Evolutionary conservation across 1,284 basidiomycete species (phyloP), one percentile per base, ranked within the genome.

Genomic region (Pascua guehoae): DNA sequence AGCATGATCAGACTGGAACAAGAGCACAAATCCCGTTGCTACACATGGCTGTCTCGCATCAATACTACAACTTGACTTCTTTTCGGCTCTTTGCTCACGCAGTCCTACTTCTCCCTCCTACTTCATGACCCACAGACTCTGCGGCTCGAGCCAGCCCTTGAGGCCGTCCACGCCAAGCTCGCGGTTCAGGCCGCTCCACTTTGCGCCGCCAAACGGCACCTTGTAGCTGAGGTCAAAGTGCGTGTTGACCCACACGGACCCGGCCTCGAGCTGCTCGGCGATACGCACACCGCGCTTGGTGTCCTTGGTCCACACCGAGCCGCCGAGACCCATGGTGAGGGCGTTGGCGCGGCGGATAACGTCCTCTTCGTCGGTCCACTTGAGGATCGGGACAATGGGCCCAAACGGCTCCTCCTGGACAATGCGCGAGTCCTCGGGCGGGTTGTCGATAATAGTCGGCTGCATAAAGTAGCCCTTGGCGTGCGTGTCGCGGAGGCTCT

Each of bases 311-410:
- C 85, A 96, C 80, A 96, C 92, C 76, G 94, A 94, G 14, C 70
- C 92, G 8, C 93, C 93, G 18, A 98, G 82, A 1, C 95, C 95
- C 47, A 91, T 86, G 39, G 89, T 84, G 2, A 87, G 82, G 64
- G 85, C 79, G 76, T 98, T 98, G 40, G 94, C 94, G 54, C 88
- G 78, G 66, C 82, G 82, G 54, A 98, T 80, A 2, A 94, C 93
- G 72, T 98, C 89, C 49, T 92, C 91, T 77, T 98, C 95, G 0
- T 88, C 89, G 70, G 89, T 86, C 75, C 98, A 98, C 69, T 86
- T 88, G 74, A 80, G 79, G 11, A 82, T 62, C 38, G 77, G 79
- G 5, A 80, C 80, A 36, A 81, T 66, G 0, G 91, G 91, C 0
- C 91, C 92, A 68, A 95, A 95, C 0, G 91, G 94, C 80, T 95